Evolutionary conservation across 2,329 filamentous ascomycete species (phyloP), one percentile per base, ranked within the genome.

Genomic region (Mycosphaerelloides madeirae): DNA sequence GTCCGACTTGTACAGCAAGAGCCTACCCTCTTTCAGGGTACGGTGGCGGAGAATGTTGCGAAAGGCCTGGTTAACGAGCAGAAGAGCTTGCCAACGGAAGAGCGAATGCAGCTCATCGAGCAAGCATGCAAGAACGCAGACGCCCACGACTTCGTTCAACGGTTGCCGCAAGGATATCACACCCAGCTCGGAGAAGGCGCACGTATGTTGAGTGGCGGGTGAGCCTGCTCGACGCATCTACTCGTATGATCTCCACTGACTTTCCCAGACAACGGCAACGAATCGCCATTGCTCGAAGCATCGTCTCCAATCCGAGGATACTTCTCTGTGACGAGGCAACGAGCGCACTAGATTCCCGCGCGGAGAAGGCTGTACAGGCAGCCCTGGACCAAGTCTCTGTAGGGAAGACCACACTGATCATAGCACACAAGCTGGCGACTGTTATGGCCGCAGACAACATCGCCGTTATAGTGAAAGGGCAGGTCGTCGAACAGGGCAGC

Each of bases 361-460:
- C 62, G 1, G 64, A 66, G 42, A 52, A 38, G 7, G 46, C 56
- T 1, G 64, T 67, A 3, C 63, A 65, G 35, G 44, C 55, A 14
- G 62, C 64, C n/a, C 51, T 67, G 2, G 45, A 65, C 22, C 46
- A 50, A 9, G 61, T 65, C 0, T 57, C 57, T 6, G 36, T 16
- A 3, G 50, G 56, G 36, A 53, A 54, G 19, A 67, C 64, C 1
- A 65, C 63, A 1, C 43, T 67, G 4, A 54, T 67, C 1, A 72
- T 73, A 41, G 70, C 70, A 1, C 71, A 74, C 48, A 63, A 65
- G 33, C 58, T 73, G 7, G 60, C 69, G 0, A 73, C 71, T 0
- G 60, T 73, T 12, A 63, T 56, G 38, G 55, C 50, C 15, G 70
- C 70, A 3, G 66, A 73, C 52, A 68, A 67, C 28, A 72, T 74